Evolutionary conservation across 208 protist genomes (phyloP).

Genomic region (Acanthamoeba lugdunensis): DNA sequence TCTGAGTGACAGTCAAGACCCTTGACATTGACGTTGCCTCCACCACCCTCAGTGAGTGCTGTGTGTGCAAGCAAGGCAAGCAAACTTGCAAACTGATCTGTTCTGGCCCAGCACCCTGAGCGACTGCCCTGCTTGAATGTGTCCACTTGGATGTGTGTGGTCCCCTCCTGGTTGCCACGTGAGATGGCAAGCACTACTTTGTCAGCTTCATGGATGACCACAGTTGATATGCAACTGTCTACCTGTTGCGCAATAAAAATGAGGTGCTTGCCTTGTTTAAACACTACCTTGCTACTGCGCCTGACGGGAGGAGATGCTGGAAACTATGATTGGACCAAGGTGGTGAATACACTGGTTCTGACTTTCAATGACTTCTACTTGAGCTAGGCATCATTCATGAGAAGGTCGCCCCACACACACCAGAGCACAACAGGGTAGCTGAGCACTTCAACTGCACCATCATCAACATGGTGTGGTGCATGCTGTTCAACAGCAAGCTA

Average conservation of each 20-base stretch:
- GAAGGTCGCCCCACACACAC: not conserved
- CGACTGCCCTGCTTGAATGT: too few relatives aligned
- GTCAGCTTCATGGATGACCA: not conserved
- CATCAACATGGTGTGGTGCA: not conserved
- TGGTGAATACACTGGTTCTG: not conserved
- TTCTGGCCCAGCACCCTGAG: too few relatives aligned
- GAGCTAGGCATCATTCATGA: not conserved
- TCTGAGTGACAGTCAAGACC: not conserved
- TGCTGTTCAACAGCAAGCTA: not conserved
- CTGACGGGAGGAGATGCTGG: not conserved
- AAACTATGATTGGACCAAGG: not conserved
- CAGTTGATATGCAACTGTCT: not conserved
- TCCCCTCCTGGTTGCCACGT: not conserved
- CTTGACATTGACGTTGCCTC: not conserved
- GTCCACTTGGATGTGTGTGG: not conserved
- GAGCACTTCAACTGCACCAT: not conserved
- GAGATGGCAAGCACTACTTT: not conserved
- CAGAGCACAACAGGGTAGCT: conserved; percentile 8
- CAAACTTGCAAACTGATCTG: too few relatives aligned
- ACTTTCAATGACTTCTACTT: not conserved
- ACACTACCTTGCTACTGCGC: not conserved
- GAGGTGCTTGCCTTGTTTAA: not conserved
- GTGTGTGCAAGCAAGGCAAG: too few relatives aligned
- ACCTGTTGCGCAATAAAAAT: not conserved
- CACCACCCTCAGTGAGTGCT: not conserved